These are phyloP conservation scores for Tylopilus vinaceipallidus DNA, from an alignment of 768 basidiomycete species.

Conservation along the genomic window DNA sequence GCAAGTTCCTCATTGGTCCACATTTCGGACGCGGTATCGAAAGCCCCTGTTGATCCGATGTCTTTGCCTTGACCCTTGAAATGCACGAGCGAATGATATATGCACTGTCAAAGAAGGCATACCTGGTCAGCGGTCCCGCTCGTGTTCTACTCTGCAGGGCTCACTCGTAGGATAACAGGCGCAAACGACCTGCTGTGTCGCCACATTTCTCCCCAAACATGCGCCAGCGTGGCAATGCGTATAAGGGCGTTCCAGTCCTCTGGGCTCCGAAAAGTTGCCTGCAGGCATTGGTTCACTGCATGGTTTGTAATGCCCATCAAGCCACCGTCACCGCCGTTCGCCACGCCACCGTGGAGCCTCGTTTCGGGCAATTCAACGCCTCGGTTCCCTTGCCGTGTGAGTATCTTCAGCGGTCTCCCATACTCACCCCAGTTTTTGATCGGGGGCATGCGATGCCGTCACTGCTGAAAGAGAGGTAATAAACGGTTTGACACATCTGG, in stretches of 20 bases:
- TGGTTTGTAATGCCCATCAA: conserved; percentile 15
- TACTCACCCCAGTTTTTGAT: conserved; percentile 10
- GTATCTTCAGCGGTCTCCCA: neutral
- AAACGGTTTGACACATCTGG: conserved; percentile 1
- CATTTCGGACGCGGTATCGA: conserved; percentile 12
- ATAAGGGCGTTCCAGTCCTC: conserved; percentile 15
- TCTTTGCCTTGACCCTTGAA: conserved; percentile 1
- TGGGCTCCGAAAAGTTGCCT: conserved; percentile 14
- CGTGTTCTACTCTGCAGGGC: neutral
- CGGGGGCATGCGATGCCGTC: conserved; percentile 15
- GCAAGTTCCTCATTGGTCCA: conserved; percentile 16
- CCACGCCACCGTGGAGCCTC: conserved; percentile 9
- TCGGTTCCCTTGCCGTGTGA: conserved; percentile 4
- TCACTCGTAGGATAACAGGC: neutral
- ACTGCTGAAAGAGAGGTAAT: conserved; percentile 7
- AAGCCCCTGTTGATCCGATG: conserved; percentile 3
- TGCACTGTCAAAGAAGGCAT: conserved; percentile 1
- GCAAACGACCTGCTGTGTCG: conserved; percentile 5
- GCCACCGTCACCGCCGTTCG: conserved; percentile 10
- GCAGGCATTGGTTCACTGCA: conserved; percentile 5
- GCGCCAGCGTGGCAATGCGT: conserved; percentile 6
- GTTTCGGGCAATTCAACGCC: neutral
- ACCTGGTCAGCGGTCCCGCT: neutral
- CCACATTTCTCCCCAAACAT: conserved; percentile 11
- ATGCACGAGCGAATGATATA: conserved; percentile 1